Conservation (phyloP, 495 filamentous ascomycete species). For the Bryoglossum gracile region DNA sequence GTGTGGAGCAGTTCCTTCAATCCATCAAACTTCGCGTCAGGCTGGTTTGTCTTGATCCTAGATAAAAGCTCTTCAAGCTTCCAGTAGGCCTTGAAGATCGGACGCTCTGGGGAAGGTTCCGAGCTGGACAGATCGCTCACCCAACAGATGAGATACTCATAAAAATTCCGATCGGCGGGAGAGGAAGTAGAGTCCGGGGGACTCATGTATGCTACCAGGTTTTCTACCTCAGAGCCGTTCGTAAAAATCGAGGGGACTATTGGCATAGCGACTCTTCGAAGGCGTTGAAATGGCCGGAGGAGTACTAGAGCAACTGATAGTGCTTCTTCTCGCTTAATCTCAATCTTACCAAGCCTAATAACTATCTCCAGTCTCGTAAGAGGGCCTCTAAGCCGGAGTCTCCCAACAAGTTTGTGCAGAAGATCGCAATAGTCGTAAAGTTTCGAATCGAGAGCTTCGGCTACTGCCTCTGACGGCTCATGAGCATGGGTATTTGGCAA, state of each 20-base stretch:
- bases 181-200: background rate
- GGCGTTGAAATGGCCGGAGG: conserved; percentile 13
- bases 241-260: conserved; percentile 2
- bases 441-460: conserved; percentile 3
- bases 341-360: conserved; percentile 9
- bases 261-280: conserved; percentile 6
- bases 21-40: background rate
- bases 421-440: conserved; percentile 13
- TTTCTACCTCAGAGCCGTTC: conserved; percentile 3
- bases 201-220: conserved; percentile 1
- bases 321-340: conserved; percentile 1
- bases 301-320: conserved; percentile 2
- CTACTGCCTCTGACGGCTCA: background rate
- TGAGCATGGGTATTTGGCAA: background rate
- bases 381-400: conserved; percentile 4
- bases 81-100: conserved; percentile 13
- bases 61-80: conserved; percentile 8
- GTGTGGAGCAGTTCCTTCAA: conserved; percentile 7
- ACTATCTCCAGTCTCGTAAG: conserved; percentile 4
- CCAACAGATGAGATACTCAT: conserved; percentile 4
- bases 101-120: background rate
- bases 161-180: conserved; percentile 2
- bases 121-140: conserved; percentile 4
- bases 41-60: background rate
- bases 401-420: conserved; percentile 12